Evolutionary conservation across 2,329 filamentous ascomycete genomes (phyloP).

Genomic region (Fusarium setosum): DNA sequence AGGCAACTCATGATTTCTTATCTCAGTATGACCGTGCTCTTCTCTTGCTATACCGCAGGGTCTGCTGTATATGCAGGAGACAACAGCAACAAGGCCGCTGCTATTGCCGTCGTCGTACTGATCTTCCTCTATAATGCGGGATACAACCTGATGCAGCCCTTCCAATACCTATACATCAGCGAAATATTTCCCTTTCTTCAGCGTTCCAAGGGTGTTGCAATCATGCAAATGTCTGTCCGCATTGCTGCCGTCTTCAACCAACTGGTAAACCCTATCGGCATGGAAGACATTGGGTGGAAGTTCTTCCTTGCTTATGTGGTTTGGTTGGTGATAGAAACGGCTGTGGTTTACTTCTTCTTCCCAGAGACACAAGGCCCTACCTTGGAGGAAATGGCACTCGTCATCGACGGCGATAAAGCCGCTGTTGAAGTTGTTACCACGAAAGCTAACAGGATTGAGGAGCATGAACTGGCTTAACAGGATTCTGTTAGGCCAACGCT

Average conservation of each 20-base stretch:
- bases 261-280: conserved; percentile 10
- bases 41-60: conserved; percentile 30
- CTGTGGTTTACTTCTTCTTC: conserved; percentile 11
- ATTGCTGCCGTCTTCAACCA: conserved; percentile 9
- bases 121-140: conserved; percentile 48
- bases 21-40: conserved; percentile 39
- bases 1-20: conserved; percentile 36
- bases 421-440: background rate
- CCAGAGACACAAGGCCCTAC: conserved; percentile 14
- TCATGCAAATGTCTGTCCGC: conserved; percentile 9
- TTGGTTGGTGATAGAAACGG: background rate
- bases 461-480: background rate
- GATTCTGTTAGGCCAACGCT: too few relatives aligned
- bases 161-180: conserved; percentile 26
- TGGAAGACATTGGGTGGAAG: conserved; percentile 8
- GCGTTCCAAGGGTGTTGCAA: conserved; percentile 10
- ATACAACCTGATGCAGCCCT: background rate
- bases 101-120: conserved; percentile 45
- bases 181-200: conserved; percentile 40
- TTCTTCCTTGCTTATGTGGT: conserved; percentile 15
- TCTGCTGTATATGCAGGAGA: background rate
- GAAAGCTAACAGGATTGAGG: background rate
- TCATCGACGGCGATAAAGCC: conserved; percentile 18
- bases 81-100: conserved; percentile 21
- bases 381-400: conserved; percentile 15